Conservation (phyloP, 495 filamentous ascomycete species). For the Penicillium canariense region DNA sequence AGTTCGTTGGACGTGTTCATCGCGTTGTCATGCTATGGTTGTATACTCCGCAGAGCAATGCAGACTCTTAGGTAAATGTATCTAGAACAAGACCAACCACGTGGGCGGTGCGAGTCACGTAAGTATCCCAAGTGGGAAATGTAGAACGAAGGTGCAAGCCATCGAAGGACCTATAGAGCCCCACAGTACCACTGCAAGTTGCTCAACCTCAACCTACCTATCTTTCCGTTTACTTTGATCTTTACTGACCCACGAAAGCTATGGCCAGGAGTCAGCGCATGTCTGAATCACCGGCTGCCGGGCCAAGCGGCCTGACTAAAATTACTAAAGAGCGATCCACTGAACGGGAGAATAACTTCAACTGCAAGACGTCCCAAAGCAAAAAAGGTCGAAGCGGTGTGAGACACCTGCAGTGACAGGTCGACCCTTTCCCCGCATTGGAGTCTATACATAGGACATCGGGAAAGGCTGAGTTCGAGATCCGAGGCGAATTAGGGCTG, state of each 20-base stretch:
- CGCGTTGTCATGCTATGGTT: neutral
- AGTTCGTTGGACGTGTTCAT: neutral
- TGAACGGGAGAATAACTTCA: neutral
- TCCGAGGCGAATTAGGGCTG: conserved; percentile 5
- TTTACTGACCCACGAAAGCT: too few relatives aligned
- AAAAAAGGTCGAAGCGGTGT: conserved; percentile 5
- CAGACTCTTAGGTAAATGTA: neutral
- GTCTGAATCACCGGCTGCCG: neutral
- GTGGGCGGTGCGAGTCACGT: neutral
- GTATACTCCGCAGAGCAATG: neutral
- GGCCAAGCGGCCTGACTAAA: neutral
- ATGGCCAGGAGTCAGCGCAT: too few relatives aligned
- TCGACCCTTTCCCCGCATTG: conserved; percentile 9
- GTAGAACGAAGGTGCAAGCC: conserved; percentile 4
- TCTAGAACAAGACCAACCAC: conserved; percentile 13
- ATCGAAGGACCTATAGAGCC: neutral
- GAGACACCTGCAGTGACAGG: conserved; percentile 4
- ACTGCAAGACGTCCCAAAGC: neutral
- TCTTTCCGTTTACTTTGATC: too few relatives aligned
- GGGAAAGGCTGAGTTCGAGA: neutral
- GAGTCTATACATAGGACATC: conserved; percentile 5
- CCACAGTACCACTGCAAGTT: neutral
- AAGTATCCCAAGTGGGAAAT: neutral
- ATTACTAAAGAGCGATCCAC: neutral
- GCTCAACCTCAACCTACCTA: too few relatives aligned